Base-by-base conservation (phyloP, 75 land plant species). In the Pseudotsuga menziesii region DNA sequence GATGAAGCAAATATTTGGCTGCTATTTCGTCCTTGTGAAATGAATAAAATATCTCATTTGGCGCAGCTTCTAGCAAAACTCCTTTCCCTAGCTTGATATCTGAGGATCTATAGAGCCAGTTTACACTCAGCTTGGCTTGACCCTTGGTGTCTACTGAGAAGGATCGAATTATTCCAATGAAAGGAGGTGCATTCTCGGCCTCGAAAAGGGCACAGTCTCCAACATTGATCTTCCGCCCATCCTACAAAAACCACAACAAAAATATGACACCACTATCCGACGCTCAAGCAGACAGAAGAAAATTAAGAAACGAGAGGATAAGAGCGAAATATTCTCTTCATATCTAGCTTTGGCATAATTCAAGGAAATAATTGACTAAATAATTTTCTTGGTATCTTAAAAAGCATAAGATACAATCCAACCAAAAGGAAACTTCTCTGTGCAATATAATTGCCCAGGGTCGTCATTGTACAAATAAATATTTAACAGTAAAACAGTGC, bases 1-100 rank as follows among this genome's bases (percentile, higher is more conserved):
- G 99, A 89, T 97, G 99, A 62, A 97, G 93, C 48, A 97, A 74
- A 23, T 93, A 91, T 59, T 89, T 90, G 77, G 93, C 90, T 61
- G 93, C 82, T 73, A 89, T 92, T 78, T 92, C 92, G 89, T 95
- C 98, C 89, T 84, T 88, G 66, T 97, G 98, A 73, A 97, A 97
- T 13, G 99, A 95, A 81, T 92, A 97, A 61, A 94, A 97, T n/a
- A 97, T 85, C 77, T 95, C 98, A 90, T 97, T 97, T 67, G 99
- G 99, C 4, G 98, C 92, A 41, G 98, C 92, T 60, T 94, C 98
- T 71, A 91, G 79, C 60, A 66, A 74, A 26, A 79, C 79, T 22
- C 96, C 94, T 85, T 91, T 97, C 22, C 81, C 86, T 73, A 97
- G 89, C 83, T 88, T 91, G 14, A 97, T 79, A 61, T 97, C 99